Conservation (phyloP, 208 protist genomes). For the Leptomonas pyrrhocoris region DNA sequence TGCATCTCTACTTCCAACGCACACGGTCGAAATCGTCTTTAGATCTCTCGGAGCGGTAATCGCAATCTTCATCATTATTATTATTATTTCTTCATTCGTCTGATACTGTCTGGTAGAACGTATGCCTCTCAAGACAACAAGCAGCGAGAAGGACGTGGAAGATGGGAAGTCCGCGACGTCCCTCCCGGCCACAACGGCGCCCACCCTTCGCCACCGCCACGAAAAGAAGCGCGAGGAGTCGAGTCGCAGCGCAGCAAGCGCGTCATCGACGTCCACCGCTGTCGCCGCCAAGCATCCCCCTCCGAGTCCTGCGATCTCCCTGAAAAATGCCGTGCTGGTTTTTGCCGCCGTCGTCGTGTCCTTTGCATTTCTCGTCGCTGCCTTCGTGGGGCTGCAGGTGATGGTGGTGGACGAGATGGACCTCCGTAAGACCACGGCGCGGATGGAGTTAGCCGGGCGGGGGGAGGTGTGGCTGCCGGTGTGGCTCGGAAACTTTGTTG, state of each 20-base stretch:
- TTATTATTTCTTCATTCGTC: too few species aligned
- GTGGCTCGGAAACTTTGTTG: constrained; percentile 23
- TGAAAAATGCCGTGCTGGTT: not conserved
- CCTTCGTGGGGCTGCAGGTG: constrained; percentile 15
- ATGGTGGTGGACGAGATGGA: constrained; percentile 17
- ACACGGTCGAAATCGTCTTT: too few species aligned
- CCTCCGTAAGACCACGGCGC: not conserved
- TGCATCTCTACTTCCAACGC: too few species aligned
- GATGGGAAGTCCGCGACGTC: not conserved
- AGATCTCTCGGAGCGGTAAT: too few species aligned
- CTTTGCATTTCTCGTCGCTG: not conserved
- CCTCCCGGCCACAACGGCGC: not conserved
- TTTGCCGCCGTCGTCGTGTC: not conserved
- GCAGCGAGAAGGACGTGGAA: not conserved
- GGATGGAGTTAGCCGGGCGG: constrained; percentile 12
- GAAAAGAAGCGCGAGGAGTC: not conserved
- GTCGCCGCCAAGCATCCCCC: not conserved
- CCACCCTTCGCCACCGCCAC: constrained; percentile 11
- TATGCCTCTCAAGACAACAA: not conserved
- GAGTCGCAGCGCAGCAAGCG: not conserved
- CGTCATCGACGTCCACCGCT: not conserved
- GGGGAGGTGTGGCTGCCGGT: constrained; percentile 24
- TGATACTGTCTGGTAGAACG: not conserved
- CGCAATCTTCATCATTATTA: too few species aligned
- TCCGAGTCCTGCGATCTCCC: not conserved